Base-by-base conservation (phyloP, 2,329 filamentous ascomycete genomes). In the Botrytis deweyae region DNA sequence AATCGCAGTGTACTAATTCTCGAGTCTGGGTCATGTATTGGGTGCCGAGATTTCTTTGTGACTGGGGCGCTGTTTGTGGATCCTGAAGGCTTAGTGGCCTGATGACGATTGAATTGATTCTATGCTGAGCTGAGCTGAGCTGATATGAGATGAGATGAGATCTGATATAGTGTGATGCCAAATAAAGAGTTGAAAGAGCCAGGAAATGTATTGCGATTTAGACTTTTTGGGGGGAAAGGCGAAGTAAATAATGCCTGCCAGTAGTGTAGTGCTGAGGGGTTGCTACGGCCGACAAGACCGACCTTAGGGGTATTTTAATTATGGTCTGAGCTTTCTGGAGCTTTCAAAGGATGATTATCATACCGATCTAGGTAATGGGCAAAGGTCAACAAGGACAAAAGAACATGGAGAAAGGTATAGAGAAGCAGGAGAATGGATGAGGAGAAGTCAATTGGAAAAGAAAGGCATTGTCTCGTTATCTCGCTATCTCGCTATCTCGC, bases 41-140 rank as follows among this genome's bases (percentile, higher is more conserved):
- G 71, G 8, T 68, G 38, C 25, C 29, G 29, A 68, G 33, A 46
- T 68, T 36, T 52, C 49, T 46, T 46, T 61, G 38, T 68, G 63
- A 59, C 38, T n/a, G 63, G 46, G 62, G 40, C 42, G 63, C 55
- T 59, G 70, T 22, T 68, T 33, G 63, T 72, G 70, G 40, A 72
- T 68, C n/a, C 40, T 68, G 10, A 36, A 65, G 70, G 52, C 33
- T 61, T 20, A 29, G n/a, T 29, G 52, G n/a, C 9, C 33, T 36
- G 63, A 72, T 68, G 63, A 68, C 29, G 63, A 58, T 12, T 38
- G 10, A 46, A 61, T 33, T 33, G 52, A 65, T 16, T n/a, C 29
- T 20, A 22, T 52, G 20, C 16, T 52, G 69, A 25, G 20, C 49
- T 65, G 40, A 65, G 40, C 42, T 16, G n/a, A 33, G 29, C 33